Evolutionary conservation across 805 yeast genomes (phyloP).

Genomic region (Candida lessepsii): DNA sequence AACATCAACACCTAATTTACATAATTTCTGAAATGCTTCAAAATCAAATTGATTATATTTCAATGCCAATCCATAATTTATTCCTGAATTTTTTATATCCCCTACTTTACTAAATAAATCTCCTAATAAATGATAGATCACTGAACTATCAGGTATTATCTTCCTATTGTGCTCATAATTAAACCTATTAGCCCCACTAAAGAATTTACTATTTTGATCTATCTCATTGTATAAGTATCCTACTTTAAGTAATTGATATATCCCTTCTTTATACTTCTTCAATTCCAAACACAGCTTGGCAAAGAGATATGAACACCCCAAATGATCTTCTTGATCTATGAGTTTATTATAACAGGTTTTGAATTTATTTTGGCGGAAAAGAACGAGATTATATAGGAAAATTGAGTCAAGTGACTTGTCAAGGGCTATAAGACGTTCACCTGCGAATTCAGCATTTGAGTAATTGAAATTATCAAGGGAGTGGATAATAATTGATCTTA

Average conservation of each 20-base stretch:
- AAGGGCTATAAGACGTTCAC: conserved; percentile 75
- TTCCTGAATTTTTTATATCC: conserved; percentile 61
- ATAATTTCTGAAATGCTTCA: conserved; percentile 80
- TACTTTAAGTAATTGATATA: conserved; percentile 39
- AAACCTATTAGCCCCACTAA: conserved; percentile 21
- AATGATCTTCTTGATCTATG: conserved; percentile 42
- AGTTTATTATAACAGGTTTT: conserved; percentile 58
- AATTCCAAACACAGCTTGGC: conserved; percentile 64
- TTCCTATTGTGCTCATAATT: conserved; percentile 41
- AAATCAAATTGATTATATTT: conserved; percentile 77
- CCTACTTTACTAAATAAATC: conserved; percentile 59
- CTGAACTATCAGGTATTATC: conserved; percentile 64
- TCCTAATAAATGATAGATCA: conserved; percentile 67
- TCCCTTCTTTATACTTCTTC: conserved; percentile 59
- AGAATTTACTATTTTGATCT: conserved; percentile 10
- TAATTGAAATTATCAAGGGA: conserved; percentile 68
- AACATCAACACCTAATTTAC: conserved; percentile 68
- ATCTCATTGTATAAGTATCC: conserved; percentile 31
- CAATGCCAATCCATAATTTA: conserved; percentile 67
- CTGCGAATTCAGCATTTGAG: conserved; percentile 79
- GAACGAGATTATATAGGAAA: conserved; percentile 68
- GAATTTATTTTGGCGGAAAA: conserved; percentile 56
- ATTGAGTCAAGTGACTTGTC: conserved; percentile 55
- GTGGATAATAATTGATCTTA: conserved; percentile 62
- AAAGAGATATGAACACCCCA: conserved; percentile 75